Percentiles rank a stretch among this genome's conserved stretches.
phyloP scores from a whole-genome alignment of 2,329 filamentous ascomycete species.

The Neoarthrinium moseri region DNA sequence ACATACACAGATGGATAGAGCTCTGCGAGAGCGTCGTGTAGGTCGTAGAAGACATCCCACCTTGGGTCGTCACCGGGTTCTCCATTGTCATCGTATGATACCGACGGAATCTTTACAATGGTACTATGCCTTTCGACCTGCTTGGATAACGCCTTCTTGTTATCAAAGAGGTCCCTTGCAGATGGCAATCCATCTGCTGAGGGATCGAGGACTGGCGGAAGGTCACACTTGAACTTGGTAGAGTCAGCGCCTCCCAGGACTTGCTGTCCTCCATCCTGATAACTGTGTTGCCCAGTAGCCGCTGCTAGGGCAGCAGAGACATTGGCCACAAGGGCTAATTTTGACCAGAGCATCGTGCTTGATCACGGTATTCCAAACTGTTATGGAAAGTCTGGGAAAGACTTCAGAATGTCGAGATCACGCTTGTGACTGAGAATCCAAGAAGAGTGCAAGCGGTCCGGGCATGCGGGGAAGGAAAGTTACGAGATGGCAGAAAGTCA shows the following conservation, averaged over 20 bases:
- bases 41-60: slow-evolving; percentile 52
- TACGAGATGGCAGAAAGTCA: background rate
- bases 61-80: slow-evolving; percentile 51
- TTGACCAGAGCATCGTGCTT: slow-evolving; percentile 9
- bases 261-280: slow-evolving; percentile 14
- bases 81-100: slow-evolving; percentile 57
- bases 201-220: slow-evolving; percentile 24
- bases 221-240: slow-evolving; percentile 25
- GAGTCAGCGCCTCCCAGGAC: slow-evolving; percentile 12
- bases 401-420: too few species aligned
- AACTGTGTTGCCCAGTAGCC: slow-evolving; percentile 11
- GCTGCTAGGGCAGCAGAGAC: slow-evolving; percentile 11
- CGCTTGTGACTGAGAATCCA: too few species aligned
- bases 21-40: slow-evolving; percentile 45
- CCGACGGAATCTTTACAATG: slow-evolving; percentile 53
- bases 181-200: slow-evolving; percentile 27
- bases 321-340: slow-evolving; percentile 18
- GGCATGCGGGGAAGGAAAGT: background rate
- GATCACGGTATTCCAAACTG: background rate
- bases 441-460: background rate
- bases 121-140: slow-evolving; percentile 35
- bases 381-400: background rate
- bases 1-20: slow-evolving; percentile 50
- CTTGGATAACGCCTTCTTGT: slow-evolving; percentile 25
- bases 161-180: slow-evolving; percentile 25